Evolutionary conservation across 2,329 filamentous ascomycete genomes (phyloP), one percentile per base, ranked within the genome.

Genomic region (Stagonosporopsis chrysanthemi): DNA sequence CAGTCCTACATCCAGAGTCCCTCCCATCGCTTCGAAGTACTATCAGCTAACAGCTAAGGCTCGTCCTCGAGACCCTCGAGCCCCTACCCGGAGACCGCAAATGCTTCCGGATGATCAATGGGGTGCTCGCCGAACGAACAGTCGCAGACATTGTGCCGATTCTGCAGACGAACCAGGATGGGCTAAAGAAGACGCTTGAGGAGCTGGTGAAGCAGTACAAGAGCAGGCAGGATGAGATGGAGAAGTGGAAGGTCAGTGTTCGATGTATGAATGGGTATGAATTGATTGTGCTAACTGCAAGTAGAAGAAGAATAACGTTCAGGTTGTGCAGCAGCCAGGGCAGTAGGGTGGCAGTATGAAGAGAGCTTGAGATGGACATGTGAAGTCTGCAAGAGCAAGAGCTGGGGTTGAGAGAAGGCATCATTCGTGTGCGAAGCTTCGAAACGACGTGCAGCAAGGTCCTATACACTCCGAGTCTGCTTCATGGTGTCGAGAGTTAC

Each of bases 51-150:
- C 36, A 19, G 1, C 15, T 38, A n/a, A 98, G 95, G 78, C 90
- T 98, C 65, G 95, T 99, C 31, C 86, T 98, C 48, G 94, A 98
- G 74, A 98, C 94, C 3, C 81, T 99, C 62, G 85, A 89, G 58
- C 93, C 93, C 42, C 85, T 98, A 23, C 84, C 91, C 1, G 85
- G 83, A 63, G 90, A 96, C 65, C 90, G 95, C 71, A 99, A 97
- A 81, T 98, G 94, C 80, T 99, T 98, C 80, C 93, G 95, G 68
- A 92, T 99, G 86, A 96, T 99, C 77, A 98, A 99, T 77, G 95
- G 95, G 42, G 93, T 98, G 23, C 82, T 99, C 56, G 91, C 97
- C 51, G 95, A 99, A 81, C 86, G 93, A 67, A 98, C 94, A 15
- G 91, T 99, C 66, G 85, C 92, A 77, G 95, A 98, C 77, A 91